A percentile compares a stretch with the other conserved stretches of the same genome.
These are phyloP conservation scores for Stromatinia cepivora DNA, from an alignment of 2,329 filamentous ascomycete species.

Conservation along the genomic window DNA sequence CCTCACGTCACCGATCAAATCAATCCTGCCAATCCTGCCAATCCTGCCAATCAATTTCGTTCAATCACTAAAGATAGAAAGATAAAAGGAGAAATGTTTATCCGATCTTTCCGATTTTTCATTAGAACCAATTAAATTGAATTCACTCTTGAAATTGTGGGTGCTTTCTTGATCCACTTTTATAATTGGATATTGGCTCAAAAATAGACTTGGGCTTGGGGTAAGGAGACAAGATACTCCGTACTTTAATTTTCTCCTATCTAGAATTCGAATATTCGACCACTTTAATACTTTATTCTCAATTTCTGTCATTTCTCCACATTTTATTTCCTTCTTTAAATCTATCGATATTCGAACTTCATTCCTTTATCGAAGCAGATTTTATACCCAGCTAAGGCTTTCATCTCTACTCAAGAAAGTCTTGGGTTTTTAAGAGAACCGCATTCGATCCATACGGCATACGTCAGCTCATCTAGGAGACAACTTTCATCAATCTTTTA, in stretches of 20 bases:
- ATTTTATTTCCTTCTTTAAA: background rate
- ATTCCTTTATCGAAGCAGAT: background rate
- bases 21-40: background rate
- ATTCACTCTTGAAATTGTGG: background rate
- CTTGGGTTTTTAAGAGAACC: background rate
- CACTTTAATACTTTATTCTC: background rate
- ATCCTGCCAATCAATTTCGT: background rate
- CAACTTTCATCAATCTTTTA: background rate
- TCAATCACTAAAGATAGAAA: background rate
- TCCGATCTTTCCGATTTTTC: background rate
- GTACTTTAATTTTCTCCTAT: conserved; percentile 8
- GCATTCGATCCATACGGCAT: background rate
- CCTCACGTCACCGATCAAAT: background rate
- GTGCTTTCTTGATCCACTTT: background rate
- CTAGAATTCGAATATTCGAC: conserved; percentile 3
- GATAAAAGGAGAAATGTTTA: conserved; percentile 3
- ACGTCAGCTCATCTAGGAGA: conserved; percentile 17
- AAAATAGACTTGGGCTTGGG: conserved; percentile 3
- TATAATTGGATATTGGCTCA: background rate
- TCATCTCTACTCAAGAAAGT: background rate
- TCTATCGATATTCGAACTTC: background rate
- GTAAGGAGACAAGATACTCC: background rate
- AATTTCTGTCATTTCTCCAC: conserved; percentile 2
- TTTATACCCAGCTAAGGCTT: background rate
- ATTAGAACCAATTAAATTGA: background rate